Conservation (phyloP, 768 basidiomycete species). For the Rhizopogon roseolus region DNA sequence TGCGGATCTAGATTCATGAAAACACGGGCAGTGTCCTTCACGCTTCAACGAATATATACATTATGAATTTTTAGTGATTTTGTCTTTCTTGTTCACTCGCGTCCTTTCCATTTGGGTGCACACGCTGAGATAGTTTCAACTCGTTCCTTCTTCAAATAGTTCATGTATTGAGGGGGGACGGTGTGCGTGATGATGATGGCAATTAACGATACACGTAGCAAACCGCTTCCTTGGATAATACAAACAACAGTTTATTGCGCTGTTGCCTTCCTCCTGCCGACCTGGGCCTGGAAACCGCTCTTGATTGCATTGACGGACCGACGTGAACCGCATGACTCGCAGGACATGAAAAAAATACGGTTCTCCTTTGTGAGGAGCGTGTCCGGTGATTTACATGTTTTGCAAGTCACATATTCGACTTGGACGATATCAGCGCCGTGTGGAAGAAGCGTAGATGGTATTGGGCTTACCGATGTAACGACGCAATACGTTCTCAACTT, state of each 20-base stretch:
- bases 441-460: background rate
- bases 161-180: background rate
- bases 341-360: constrained; percentile 97
- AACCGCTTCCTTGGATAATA: background rate
- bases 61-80: constrained; percentile 9
- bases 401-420: constrained; percentile 99
- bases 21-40: background rate
- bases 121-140: background rate
- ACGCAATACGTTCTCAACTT: constrained; percentile 93
- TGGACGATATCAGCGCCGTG: constrained; percentile 1
- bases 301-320: constrained; percentile 96
- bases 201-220: no score
- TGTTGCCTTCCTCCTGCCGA: constrained; percentile 78
- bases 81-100: background rate
- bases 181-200: background rate
- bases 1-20: constrained; percentile 43
- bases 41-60: background rate
- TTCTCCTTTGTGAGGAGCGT: constrained; percentile 96
- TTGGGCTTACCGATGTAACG: constrained; percentile 83
- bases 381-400: constrained; percentile 98
- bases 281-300: constrained; percentile 97
- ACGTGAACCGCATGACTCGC: constrained; percentile 85
- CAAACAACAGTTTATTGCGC: background rate
- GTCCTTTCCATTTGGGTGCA: background rate
- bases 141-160: background rate